Percentiles rank a stretch among this genome's conserved stretches.
phyloP scores from a whole-genome alignment of 1,139 yeast genomes.

The Magnusiomyces sp. region DNA sequence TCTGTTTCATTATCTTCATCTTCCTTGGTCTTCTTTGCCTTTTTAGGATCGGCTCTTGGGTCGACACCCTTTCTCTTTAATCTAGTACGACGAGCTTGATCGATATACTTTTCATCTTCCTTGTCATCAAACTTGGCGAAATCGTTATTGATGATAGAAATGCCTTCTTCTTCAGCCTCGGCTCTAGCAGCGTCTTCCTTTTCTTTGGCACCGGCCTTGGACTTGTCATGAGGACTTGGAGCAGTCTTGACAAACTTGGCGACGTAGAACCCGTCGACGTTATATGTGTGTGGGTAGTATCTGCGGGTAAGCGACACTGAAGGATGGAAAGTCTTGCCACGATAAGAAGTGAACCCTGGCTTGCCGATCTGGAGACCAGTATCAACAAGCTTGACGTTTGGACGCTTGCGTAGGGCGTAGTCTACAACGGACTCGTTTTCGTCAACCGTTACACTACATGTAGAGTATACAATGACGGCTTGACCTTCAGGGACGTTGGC shows the following conservation, averaged over 20 bases:
- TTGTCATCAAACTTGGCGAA: conserved; percentile 74
- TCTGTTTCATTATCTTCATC: conserved; percentile 1
- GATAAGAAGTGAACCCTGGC: conserved; percentile 86
- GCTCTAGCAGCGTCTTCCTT: conserved; percentile 74
- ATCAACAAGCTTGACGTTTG: conserved; percentile 90
- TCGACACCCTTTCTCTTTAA: conserved; percentile 76
- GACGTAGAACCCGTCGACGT: conserved; percentile 96
- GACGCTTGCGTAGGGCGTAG: conserved; percentile 92
- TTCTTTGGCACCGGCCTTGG: conserved; percentile 84
- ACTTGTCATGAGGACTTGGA: conserved; percentile 53
- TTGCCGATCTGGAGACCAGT: conserved; percentile 92
- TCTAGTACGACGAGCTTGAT: conserved; percentile 61
- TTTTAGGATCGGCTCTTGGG: conserved; percentile 40
- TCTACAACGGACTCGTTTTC: conserved; percentile 99
- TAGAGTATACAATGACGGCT: conserved; percentile 91
- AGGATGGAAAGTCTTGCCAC: conserved; percentile 86
- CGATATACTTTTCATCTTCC: conserved; percentile 69
- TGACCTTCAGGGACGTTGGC: conserved; percentile 77
- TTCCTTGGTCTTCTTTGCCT: conserved; percentile 5
- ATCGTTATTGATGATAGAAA: conserved; percentile 71
- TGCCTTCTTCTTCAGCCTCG: conserved; percentile 53
- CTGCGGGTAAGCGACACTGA: conserved; percentile 76
- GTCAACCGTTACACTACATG: conserved; percentile 97
- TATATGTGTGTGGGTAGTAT: conserved; percentile 96
- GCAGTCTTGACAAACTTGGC: conserved; percentile 93